Conservation (phyloP, 1,139 yeast genomes). For the Pichia sp. region DNA sequence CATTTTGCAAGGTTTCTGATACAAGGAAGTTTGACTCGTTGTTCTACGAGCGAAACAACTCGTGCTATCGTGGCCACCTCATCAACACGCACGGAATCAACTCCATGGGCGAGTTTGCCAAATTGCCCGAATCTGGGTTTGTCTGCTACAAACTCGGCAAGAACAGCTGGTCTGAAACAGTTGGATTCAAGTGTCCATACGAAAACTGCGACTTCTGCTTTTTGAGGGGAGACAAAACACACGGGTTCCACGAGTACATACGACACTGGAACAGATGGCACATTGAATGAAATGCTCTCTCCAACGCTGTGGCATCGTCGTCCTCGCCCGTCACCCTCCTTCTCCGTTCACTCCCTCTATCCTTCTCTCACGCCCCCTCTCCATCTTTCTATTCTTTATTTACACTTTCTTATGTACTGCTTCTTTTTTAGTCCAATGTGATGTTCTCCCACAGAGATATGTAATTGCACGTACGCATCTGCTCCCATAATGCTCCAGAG, state of each 20-base stretch:
- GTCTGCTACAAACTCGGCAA: conserved; percentile 15
- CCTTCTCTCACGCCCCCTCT: not conserved
- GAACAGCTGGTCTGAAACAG: conserved; percentile 13
- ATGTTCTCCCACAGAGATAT: not conserved
- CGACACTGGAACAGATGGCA: conserved; percentile 16
- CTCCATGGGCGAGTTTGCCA: conserved; percentile 11
- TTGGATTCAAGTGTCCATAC: conserved; percentile 17
- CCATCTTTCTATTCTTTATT: not conserved
- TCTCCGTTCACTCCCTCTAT: not conserved
- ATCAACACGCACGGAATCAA: conserved; percentile 20
- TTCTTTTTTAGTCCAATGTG: not conserved
- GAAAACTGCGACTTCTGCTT: conserved; percentile 10
- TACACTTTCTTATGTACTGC: not conserved
- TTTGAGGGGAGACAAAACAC: conserved; percentile 15
- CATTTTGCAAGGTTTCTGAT: conserved; percentile 13
- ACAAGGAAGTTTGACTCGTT: conserved; percentile 6
- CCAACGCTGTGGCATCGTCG: too few species aligned
- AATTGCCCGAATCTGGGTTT: conserved; percentile 13
- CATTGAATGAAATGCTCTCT: not conserved
- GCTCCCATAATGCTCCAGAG: not conserved
- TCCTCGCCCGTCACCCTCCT: not conserved
- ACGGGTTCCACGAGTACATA: conserved; percentile 17
- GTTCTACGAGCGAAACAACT: conserved; percentile 19
- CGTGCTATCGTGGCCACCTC: conserved; percentile 20
- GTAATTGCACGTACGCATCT: not conserved